Evolutionary conservation across 495 filamentous ascomycete genomes (phyloP).

Genomic region (Neurospora sublineolata): DNA sequence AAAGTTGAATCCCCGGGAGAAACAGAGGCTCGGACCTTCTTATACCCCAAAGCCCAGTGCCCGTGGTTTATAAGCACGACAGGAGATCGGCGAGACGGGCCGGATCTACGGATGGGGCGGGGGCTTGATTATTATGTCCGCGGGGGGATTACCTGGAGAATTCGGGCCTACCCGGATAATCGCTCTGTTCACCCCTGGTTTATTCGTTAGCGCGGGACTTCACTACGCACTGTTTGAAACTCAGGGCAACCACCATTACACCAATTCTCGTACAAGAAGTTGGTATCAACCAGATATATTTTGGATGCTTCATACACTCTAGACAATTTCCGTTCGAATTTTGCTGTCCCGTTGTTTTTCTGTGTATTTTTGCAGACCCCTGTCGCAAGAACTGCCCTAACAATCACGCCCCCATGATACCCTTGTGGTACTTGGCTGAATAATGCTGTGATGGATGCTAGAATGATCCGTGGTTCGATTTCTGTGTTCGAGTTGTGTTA

Average conservation of each 20-base stretch:
- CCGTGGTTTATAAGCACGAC: background rate
- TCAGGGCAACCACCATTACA: no score
- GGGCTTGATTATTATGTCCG: no score
- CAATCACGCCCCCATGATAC: background rate
- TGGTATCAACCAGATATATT: no score
- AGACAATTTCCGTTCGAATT: no score
- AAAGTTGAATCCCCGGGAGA: background rate
- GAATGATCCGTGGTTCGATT: background rate
- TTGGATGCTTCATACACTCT: no score
- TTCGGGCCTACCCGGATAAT: background rate
- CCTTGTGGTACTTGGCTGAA: background rate
- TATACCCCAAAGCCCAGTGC: background rate
- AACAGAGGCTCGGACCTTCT: background rate
- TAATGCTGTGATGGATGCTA: background rate
- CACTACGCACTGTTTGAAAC: no score
- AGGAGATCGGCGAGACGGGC: background rate
- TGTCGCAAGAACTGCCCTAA: no score
- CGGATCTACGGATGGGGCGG: background rate
- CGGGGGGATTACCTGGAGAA: background rate
- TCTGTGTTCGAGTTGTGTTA: background rate
- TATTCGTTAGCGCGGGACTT: no score
- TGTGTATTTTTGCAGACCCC: no score
- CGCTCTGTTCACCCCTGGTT: background rate
- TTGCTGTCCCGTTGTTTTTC: no score
- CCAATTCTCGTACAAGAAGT: no score